Evolutionary conservation across 805 yeast species (phyloP).

Genomic region (Yarrowia osloensis): DNA sequence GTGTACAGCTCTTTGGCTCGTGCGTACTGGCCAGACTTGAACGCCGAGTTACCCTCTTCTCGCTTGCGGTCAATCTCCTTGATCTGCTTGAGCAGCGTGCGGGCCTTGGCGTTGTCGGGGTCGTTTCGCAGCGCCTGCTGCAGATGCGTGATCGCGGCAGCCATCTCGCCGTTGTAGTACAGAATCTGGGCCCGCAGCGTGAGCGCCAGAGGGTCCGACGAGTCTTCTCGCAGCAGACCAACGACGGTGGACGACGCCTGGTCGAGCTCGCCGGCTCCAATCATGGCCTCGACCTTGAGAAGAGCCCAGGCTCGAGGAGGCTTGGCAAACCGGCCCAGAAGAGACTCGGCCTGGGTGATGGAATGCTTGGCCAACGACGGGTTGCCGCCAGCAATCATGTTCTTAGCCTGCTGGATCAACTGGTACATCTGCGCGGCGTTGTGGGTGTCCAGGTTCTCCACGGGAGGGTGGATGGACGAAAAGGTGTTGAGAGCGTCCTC

Average conservation of each 20-base stretch:
- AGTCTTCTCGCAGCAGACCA: slow-evolving; percentile 42
- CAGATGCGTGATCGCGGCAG: slow-evolving; percentile 45
- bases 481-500: slow-evolving; percentile 43
- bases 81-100: slow-evolving; percentile 39
- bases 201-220: slow-evolving; percentile 46
- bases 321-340: slow-evolving; percentile 42
- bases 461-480: slow-evolving; percentile 35
- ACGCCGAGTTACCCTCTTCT: slow-evolving; percentile 65
- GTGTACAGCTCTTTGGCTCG: slow-evolving; percentile 73
- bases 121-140: slow-evolving; percentile 47
- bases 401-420: slow-evolving; percentile 42
- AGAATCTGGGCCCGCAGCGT: slow-evolving; percentile 45
- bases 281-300: slow-evolving; percentile 40
- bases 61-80: slow-evolving; percentile 43
- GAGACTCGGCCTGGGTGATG: slow-evolving; percentile 44
- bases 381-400: slow-evolving; percentile 37
- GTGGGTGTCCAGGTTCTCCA: slow-evolving; percentile 36
- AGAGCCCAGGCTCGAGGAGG: slow-evolving; percentile 44
- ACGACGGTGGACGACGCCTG: slow-evolving; percentile 45
- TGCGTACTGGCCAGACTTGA: slow-evolving; percentile 64
- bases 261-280: slow-evolving; percentile 41
- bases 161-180: slow-evolving; percentile 45
- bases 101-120: slow-evolving; percentile 46
- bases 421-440: slow-evolving; percentile 44
- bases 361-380: slow-evolving; percentile 43